phyloP scores from a whole-genome alignment of 2,329 filamentous ascomycete genomes.

The Zasmidium citrigriseum region DNA sequence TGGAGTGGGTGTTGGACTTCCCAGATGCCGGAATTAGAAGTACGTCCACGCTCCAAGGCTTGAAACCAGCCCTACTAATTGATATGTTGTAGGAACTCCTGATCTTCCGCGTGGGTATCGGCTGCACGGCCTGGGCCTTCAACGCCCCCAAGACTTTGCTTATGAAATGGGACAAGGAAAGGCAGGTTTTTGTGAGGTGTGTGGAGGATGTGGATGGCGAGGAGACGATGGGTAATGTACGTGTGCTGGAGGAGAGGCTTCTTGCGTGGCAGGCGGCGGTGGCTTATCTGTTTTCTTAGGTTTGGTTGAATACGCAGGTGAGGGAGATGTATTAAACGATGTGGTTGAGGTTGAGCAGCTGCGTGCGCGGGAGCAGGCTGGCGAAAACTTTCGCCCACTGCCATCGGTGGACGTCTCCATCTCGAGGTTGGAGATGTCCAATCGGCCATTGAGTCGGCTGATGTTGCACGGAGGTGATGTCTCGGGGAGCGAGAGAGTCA shows the following conservation, averaged over 20 bases:
- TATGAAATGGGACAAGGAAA: background rate
- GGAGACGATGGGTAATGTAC: background rate
- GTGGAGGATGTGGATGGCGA: background rate
- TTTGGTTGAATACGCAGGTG: slow-evolving; percentile 4
- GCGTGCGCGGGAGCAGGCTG: background rate
- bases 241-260: background rate
- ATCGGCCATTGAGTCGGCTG: background rate
- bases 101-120: background rate
- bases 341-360: too few species aligned
- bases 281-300: slow-evolving; percentile 6
- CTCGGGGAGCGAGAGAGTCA: background rate
- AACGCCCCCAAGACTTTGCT: background rate
- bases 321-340: background rate
- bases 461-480: too few species aligned
- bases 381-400: background rate
- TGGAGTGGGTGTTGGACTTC: slow-evolving; percentile 2
- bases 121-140: background rate
- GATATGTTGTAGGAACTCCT: background rate
- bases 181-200: background rate
- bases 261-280: background rate
- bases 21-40: background rate
- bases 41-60: too few species aligned
- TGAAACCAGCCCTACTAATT: background rate
- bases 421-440: background rate
- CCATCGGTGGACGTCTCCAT: background rate